Evolutionary conservation across 352 stramenopile genomes (phyloP), one percentile per base, ranked within the genome.

Genomic region (Discostella stelligera): DNA sequence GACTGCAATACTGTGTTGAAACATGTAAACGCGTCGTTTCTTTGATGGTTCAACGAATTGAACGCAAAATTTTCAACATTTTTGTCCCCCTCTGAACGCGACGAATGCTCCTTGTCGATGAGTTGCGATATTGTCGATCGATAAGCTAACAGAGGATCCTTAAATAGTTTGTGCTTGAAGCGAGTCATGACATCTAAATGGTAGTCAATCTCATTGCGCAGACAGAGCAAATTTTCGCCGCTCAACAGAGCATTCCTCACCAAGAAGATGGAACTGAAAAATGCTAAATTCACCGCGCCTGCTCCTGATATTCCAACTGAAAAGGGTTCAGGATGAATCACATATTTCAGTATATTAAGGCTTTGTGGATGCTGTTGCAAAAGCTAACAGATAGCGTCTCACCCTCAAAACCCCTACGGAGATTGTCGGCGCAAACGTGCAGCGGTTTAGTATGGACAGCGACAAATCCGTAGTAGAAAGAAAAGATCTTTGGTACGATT

Each of bases 401-500:
- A 52, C 49, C 46, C 39, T 71, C 50, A 23, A 80, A 75, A 1
- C 55, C 64, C 13, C 55, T 21, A 8, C 67, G 67, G 3, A 77
- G 23, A 20, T 48, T 61, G 18, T 66, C 44, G 16, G 66, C 16
- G 13, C 64, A 77, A 27, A 41, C 9, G 71, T 83, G 70, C 0
- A 83, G 32, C 39, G 70, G 66, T 30, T 79, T 60, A 27, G 54
- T 66, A 18, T 72, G 23, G 55, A 65, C 2, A 25, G 53, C 60
- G 21, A 67, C 54, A 62, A 72, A 72, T 46, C 55, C 53, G 41
- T 73, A 79, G 53, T 67, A 79, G 5, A 9, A 37, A 16, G 62
- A 52, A 50, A 66, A 72, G 46, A 77, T 10, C 23, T 68, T 60
- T 54, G 76, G 65, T 11, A 79, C 18, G 16, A 64, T 23, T 16